Evolutionary conservation across 257 asterid species (phyloP), one percentile per base, ranked within the genome.

Genomic region (Cinchona pubescens): DNA sequence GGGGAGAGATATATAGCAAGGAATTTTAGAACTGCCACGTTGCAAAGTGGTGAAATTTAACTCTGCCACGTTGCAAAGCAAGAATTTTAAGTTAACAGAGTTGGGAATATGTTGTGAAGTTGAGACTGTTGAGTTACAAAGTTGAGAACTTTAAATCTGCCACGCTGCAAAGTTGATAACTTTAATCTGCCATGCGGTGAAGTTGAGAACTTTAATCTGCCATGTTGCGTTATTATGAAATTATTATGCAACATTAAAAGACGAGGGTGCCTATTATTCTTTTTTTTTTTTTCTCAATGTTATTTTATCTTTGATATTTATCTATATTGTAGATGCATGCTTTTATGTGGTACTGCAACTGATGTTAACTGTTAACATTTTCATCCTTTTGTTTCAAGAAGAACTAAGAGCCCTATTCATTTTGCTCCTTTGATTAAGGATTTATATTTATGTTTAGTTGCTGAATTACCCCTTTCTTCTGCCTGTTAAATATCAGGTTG

Each of bases 401-500:
- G 42, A 15, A 62, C 32, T 3, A 32, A 30, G 5, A 14, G 38
- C 38, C 34, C 15, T 30, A 14, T 5, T 35, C 3, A 19, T 6
- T 34, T 63, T 63, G 6, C 46, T 63, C 16, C 35, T 63, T 63
- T 19, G 12, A 35, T 37, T 21, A 63, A 38, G 15, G 10, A 66
- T 21, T 23, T 1, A 7, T 51, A 1, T 11, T 10, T 35, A 10
- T 51, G 34, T 59, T 43, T 66, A 27, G 13, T 67, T 76, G 56
- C 59, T 68, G 70, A 45, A 8, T n/a, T 7, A 61, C 61, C 11
- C 11, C 3, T 19, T 4, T 48, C 51, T 69, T 64, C 45, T 70
- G 70, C 40, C 1, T 73, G 64, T 76, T 67, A 42, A 69, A 65
- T 75, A 75, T 76, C 81, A 55, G 93, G 87, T 75, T 78, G 85